These are phyloP conservation scores for Ustilago shanxiensis DNA, from an alignment of 1,284 basidiomycete species.

Conservation along the genomic window DNA sequence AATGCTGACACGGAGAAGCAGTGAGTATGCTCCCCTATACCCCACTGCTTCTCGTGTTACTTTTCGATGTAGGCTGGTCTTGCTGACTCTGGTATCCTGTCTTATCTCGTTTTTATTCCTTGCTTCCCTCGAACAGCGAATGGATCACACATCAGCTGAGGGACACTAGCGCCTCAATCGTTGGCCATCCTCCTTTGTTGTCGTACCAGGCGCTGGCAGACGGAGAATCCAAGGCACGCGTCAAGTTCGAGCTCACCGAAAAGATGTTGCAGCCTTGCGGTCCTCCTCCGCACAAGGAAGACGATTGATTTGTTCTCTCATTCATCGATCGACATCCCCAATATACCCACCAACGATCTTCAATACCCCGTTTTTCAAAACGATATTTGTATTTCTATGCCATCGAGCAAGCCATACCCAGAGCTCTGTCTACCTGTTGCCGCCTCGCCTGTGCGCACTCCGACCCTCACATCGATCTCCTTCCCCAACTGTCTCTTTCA, in stretches of 20 bases:
- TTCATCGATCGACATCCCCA: not conserved
- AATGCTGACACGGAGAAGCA: constrained; percentile 67
- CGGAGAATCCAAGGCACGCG: constrained; percentile 86
- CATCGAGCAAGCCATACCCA: not conserved
- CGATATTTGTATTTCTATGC: constrained; percentile 18
- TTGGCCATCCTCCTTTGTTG: constrained; percentile 87
- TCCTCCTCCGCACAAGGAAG: constrained; percentile 91
- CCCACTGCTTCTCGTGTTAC: constrained; percentile 17
- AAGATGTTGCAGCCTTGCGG: constrained; percentile 99
- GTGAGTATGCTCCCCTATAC: constrained; percentile 47
- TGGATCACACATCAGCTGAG: constrained; percentile 98
- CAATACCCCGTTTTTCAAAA: constrained; percentile 16
- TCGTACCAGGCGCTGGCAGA: constrained; percentile 93
- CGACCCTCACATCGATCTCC: not conserved
- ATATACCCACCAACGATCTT: constrained; percentile 21
- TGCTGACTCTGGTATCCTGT: constrained; percentile 13
- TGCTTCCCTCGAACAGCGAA: constrained; percentile 76
- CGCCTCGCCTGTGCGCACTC: constrained; percentile 1
- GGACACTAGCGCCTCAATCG: constrained; percentile 90
- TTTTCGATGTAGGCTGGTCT: constrained; percentile 6
- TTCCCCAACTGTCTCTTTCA: not conserved
- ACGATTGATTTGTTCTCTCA: constrained; percentile 73
- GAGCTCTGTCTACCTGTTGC: not conserved
- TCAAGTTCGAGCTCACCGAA: constrained; percentile 83
- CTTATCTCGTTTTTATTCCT: constrained; percentile 12